phyloP scores from a whole-genome alignment of 2,329 filamentous ascomycete species.

The Trichoderma oligosporum region DNA sequence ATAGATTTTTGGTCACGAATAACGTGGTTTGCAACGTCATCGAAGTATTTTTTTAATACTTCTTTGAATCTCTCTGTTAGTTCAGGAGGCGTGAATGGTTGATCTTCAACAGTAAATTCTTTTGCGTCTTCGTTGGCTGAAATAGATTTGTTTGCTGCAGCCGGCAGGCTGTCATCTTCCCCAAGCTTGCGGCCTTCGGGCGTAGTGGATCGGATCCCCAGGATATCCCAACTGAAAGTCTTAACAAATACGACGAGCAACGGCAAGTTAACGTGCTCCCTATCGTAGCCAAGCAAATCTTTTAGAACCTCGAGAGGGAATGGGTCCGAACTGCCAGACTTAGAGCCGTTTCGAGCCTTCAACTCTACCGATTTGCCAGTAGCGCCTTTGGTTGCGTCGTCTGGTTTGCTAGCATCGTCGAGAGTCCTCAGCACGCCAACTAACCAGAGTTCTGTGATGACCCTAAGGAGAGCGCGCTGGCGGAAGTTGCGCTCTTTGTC shows the following conservation, averaged over 20 bases:
- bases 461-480: conserved; percentile 79
- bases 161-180: conserved; percentile 72
- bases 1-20: conserved; percentile 89
- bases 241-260: conserved; percentile 94
- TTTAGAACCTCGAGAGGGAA: conserved; percentile 98
- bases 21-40: conserved; percentile 86
- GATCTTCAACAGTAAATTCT: conserved; percentile 51
- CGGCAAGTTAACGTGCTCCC: conserved; percentile 86
- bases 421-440: conserved; percentile 83
- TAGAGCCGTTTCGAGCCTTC: conserved; percentile 53
- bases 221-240: conserved; percentile 90
- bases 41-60: conserved; percentile 81
- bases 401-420: conserved; percentile 59
- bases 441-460: conserved; percentile 95
- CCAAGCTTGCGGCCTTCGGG: conserved; percentile 79
- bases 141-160: conserved; percentile 33
- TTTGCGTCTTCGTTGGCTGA: conserved; percentile 52
- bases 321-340: conserved; percentile 66
- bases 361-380: conserved; percentile 60
- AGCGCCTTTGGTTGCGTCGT: conserved; percentile 59
- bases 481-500: conserved; percentile 88
- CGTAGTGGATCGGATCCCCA: conserved; percentile 70
- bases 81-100: conserved; percentile 70
- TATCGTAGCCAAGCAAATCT: conserved; percentile 88
- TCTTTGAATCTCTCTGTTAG: conserved; percentile 82